Evolutionary conservation across 2,329 filamentous ascomycete species (phyloP).

Genomic region (Ophiobolus disseminans): DNA sequence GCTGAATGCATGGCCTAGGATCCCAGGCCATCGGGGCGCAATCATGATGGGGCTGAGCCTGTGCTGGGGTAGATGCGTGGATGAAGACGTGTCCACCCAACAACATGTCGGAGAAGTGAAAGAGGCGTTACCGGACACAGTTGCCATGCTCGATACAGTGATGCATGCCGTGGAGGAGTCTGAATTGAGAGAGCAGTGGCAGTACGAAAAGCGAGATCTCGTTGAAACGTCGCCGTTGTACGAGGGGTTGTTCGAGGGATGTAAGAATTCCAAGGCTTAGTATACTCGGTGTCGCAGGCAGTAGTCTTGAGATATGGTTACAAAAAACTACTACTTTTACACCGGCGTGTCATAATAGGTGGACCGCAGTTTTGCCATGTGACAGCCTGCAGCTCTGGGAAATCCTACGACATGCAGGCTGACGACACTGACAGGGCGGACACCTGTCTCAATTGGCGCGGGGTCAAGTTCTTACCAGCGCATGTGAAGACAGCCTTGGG

Average conservation of each 20-base stretch:
- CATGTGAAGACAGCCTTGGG: not conserved
- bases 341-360: too few relatives aligned
- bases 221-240: slow-evolving; percentile 8
- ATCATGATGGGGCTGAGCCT: slow-evolving; percentile 65
- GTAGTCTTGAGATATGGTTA: too few relatives aligned
- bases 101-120: slow-evolving; percentile 18
- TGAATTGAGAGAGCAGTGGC: slow-evolving; percentile 16
- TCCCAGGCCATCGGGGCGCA: slow-evolving; percentile 68
- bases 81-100: slow-evolving; percentile 25
- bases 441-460: not conserved
- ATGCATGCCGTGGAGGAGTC: slow-evolving; percentile 22
- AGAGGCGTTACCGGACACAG: slow-evolving; percentile 29
- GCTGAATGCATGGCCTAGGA: slow-evolving; percentile 71
- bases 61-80: slow-evolving; percentile 42
- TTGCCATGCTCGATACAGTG: slow-evolving; percentile 37
- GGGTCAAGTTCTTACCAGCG: not conserved
- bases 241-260: slow-evolving; percentile 16
- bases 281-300: too few relatives aligned
- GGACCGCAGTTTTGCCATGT: too few relatives aligned
- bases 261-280: too few relatives aligned
- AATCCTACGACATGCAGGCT: slow-evolving; percentile 3
- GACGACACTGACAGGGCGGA: slow-evolving; percentile 9
- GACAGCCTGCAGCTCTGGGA: not conserved
- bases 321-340: too few relatives aligned
- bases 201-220: slow-evolving; percentile 22